A percentile compares a stretch with the other conserved stretches of the same genome.
These are phyloP conservation scores for Grifola frondosa DNA, from an alignment of 1,284 basidiomycete species.

Conservation along the genomic window DNA sequence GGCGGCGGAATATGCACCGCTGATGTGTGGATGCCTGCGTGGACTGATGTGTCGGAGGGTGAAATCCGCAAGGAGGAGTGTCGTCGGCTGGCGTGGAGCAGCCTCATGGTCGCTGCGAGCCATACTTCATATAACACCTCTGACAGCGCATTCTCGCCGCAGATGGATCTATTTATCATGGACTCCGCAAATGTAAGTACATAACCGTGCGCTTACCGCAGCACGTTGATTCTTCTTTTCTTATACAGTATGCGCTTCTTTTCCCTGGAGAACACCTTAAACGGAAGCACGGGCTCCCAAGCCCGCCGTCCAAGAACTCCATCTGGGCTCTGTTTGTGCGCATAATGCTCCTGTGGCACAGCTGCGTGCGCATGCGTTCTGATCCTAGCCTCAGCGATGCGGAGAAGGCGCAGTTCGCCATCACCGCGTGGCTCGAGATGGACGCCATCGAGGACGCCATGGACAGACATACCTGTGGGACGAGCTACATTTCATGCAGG, in stretches of 20 bases:
- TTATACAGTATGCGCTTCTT: slow-evolving; percentile 58
- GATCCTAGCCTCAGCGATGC: slow-evolving; percentile 39
- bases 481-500: slow-evolving; percentile 63
- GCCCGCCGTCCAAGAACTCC: slow-evolving; percentile 44
- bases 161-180: slow-evolving; percentile 54
- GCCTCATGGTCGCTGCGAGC: slow-evolving; percentile 60
- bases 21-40: slow-evolving; percentile 64
- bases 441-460: slow-evolving; percentile 64
- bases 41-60: slow-evolving; percentile 56
- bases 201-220: neutral
- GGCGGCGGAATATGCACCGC: slow-evolving; percentile 51
- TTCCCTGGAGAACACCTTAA: slow-evolving; percentile 61
- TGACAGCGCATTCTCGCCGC: slow-evolving; percentile 31
- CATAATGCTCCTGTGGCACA: slow-evolving; percentile 66
- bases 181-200: slow-evolving; percentile 63
- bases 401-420: slow-evolving; percentile 59
- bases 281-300: slow-evolving; percentile 29
- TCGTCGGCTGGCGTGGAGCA: slow-evolving; percentile 70
- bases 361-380: slow-evolving; percentile 56
- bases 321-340: slow-evolving; percentile 71
- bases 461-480: slow-evolving; percentile 62
- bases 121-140: slow-evolving; percentile 61
- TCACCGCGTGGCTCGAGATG: slow-evolving; percentile 69
- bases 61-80: slow-evolving; percentile 70
- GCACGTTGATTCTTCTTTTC: neutral